Evolutionary conservation across 2,329 filamentous ascomycete genomes (phyloP), one percentile per base, ranked within the genome.

Genomic region (Fonsecaea pedrosoi): DNA sequence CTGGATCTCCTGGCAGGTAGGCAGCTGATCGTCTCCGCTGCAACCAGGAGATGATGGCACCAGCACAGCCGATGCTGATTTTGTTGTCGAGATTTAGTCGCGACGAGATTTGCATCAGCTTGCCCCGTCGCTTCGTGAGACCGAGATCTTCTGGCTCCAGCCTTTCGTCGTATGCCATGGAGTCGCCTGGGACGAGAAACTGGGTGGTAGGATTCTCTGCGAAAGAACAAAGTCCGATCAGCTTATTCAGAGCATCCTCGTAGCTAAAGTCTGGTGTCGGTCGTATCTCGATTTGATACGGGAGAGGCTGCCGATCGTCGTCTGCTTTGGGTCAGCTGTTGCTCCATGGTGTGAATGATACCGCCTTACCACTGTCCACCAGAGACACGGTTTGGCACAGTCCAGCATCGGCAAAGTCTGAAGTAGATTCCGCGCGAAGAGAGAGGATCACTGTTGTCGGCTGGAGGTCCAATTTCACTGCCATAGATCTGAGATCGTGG

Each of bases 41-140:
- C 30, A 97, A 78, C 70, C 96, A 92, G 4, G 86, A 85, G n/a
- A 98, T 79, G 2, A 98, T 80, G 32, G 94, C 94, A n/a, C 94
- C 92, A 32, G 90, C 91, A 78, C 95, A 98, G 2, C 92, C 91
- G 56, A 96, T 82, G 81, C 92, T 92, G 12, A 91, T 76, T 5
- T 79, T 82, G 72, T 90, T 94, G 2, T 94, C 90, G 62, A 95
- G 80, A 73, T 96, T 89, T 67, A 96, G 84, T 67, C 82, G 86
- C 1, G 90, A 86, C 2, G 89, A 87, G 8, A 96, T 83, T 54
- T 87, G 87, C 72, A 96, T 83, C 7, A 91, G 75, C 66, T 85
- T 87, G 35, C 88, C 87, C 72, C 90, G 87, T 38, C 83, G 82
- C 7, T 84, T 84, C n/a, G 82, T 83, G 62, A 83, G 81, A 3